Base-by-base conservation (phyloP, 345 rosid species). In the Eucalyptus cloeziana region DNA sequence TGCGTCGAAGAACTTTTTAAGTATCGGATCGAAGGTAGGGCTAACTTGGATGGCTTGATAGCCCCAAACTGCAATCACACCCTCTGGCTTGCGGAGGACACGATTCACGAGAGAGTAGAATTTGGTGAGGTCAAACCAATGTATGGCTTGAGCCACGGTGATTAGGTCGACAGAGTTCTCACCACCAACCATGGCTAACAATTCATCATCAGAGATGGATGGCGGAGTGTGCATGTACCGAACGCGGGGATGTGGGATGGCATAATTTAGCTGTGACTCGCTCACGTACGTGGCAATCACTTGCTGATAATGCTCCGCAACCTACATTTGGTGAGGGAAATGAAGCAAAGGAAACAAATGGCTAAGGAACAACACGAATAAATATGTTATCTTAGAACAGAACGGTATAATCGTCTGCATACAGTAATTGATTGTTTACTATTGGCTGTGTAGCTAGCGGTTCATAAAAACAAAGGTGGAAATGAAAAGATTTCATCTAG, bases 111-210 rank as follows among this genome's bases (percentile, higher is more conserved):
- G 37, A 12, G 94, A 87, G 87, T 95, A 95, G 89, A 96, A 94
- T 62, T 85, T 95, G 31, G 92, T 94, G 19, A 94, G 94, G 76
- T 96, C 96, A 85, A 96, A 94, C 96, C 97, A 94, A 91, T 95
- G 96, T 22, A 94, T 91, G 7, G 95, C 97, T 69, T 91, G 91
- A 7, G 95, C 96, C 6, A 94, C 93, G 1, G 95, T 94, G 27
- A 96, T 92, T 12, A 95, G 81, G 91, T 96, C 97, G 1, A 95
- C 94, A 1, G 95, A 94, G 83, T 94, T 92, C 69, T 94, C 97
- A 4, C 94, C 93, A 3, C 96, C 96, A 11, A 95, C 33, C 21
- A 91, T 60, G 86, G 92, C 25, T 49, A 94, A 88, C 14, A 94
- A 60, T 33, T 96, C 92, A 33, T 95, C 96, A 7, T 94, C 93